phyloP scores from a whole-genome alignment of 345 rosid species.

The Boechera divaricarpa region DNA sequence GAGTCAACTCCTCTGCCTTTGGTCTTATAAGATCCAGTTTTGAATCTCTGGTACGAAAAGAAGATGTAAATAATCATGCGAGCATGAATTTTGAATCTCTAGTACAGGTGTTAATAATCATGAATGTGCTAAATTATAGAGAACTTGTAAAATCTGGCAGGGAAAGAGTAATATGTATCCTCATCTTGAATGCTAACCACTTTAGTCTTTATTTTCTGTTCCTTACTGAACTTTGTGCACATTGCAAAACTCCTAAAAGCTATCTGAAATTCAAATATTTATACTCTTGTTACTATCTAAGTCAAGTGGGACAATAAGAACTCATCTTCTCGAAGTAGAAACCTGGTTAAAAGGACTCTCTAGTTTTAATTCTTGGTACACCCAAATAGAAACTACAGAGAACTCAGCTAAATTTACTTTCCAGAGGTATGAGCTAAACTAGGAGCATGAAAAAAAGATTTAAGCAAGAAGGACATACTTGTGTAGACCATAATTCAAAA shows the following conservation, averaged over 20 bases:
- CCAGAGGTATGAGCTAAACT: neutral
- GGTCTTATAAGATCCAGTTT: constrained; percentile 71
- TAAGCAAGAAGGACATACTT: constrained; percentile 51
- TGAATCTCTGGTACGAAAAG: constrained; percentile 52
- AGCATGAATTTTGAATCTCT: constrained; percentile 57
- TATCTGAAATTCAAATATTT: neutral
- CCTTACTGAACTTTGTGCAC: neutral
- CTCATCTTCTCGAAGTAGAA: neutral
- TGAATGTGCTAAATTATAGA: neutral
- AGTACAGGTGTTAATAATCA: neutral
- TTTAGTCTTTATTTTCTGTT: neutral
- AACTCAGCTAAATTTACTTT: constrained; percentile 1
- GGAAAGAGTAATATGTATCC: neutral
- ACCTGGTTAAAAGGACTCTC: neutral
- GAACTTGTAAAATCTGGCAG: neutral
- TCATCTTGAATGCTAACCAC: neutral
- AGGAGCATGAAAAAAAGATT: neutral
- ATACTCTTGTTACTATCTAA: neutral
- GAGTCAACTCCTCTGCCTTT: constrained; percentile 59
- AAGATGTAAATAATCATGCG: constrained; percentile 17
- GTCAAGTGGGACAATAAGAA: neutral
- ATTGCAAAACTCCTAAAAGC: neutral
- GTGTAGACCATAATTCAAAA: constrained; percentile 81
- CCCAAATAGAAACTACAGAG: constrained; percentile 13
- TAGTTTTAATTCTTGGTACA: neutral